Percentiles rank a stretch among this genome's conserved stretches.
These are phyloP conservation scores for Piper longum DNA, from an alignment of 164 flowering plant genomes.

Conservation along the genomic window DNA sequence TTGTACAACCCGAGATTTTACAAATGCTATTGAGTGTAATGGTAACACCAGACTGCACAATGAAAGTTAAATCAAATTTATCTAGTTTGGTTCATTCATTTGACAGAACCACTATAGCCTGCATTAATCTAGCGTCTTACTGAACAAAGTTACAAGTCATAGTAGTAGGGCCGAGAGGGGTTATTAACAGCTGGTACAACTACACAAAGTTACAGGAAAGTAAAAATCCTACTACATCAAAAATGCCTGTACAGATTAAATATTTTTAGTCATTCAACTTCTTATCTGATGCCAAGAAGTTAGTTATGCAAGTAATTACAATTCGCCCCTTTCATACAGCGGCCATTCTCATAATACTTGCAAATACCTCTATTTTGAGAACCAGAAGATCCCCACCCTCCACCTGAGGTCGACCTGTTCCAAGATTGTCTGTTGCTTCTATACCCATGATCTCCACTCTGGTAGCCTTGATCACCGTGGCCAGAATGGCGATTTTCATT, in stretches of 20 bases:
- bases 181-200: neutral
- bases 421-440: conserved; percentile 30
- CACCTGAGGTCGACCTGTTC: conserved; percentile 33
- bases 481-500: conserved; percentile 30
- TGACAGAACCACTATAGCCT: too few species aligned
- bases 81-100: too few species aligned
- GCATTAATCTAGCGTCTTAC: neutral
- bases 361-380: conserved; percentile 30
- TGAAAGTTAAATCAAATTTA: too few species aligned
- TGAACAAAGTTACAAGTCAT: neutral
- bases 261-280: neutral
- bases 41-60: too few species aligned
- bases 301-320: conserved; percentile 50
- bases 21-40: too few species aligned
- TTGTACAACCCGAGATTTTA: too few species aligned
- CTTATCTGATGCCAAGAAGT: neutral
- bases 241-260: conserved; percentile 11
- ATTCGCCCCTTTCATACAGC: conserved; percentile 62
- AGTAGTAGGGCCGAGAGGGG: neutral
- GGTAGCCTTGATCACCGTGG: conserved; percentile 29
- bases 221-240: conserved; percentile 5
- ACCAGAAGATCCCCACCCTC: conserved; percentile 27
- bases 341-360: conserved; percentile 42
- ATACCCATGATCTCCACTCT: conserved; percentile 29
- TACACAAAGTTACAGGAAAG: conserved; percentile 1